These are phyloP conservation scores for Microcos paniculata DNA, from an alignment of 345 rosid species.

Conservation along the genomic window DNA sequence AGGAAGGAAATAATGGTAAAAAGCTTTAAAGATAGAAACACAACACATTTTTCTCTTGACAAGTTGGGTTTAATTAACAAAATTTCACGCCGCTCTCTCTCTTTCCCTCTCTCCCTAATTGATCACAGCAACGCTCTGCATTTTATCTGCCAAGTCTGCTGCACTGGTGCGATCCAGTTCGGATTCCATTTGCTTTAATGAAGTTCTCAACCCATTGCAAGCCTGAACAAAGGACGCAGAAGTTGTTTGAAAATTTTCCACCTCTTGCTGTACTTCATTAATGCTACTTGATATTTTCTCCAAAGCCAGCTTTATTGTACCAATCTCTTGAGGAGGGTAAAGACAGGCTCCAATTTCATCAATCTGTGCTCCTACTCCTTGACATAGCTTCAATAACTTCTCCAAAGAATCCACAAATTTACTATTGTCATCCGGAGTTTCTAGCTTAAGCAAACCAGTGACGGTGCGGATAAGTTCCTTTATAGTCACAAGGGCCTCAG, in stretches of 20 bases:
- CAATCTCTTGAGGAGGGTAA: conserved; percentile 81
- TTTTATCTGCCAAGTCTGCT: conserved; percentile 39
- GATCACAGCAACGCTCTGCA: conserved; percentile 51
- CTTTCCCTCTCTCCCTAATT: conserved; percentile 25
- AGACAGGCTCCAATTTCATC: conserved; percentile 86
- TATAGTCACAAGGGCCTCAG: conserved; percentile 47
- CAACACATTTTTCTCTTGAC: neutral
- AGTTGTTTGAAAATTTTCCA: conserved; percentile 39
- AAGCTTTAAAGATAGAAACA: neutral
- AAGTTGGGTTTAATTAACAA: neutral
- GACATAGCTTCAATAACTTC: conserved; percentile 62
- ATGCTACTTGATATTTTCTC: conserved; percentile 36
- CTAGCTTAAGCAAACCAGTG: conserved; percentile 66
- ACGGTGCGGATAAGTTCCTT: conserved; percentile 82
- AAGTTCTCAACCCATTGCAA: conserved; percentile 44
- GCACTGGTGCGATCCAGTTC: conserved; percentile 32
- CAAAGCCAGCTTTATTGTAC: conserved; percentile 41
- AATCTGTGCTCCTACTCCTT: conserved; percentile 57
- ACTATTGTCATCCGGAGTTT: conserved; percentile 47
- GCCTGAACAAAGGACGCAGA: conserved; percentile 50
- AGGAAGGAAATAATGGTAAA: neutral
- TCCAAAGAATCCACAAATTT: conserved; percentile 68
- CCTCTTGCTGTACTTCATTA: conserved; percentile 41
- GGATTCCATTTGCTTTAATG: conserved; percentile 43
- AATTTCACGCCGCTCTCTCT: too few relatives aligned